phyloP scores from a whole-genome alignment of 257 asterid genomes.

The Fraxinus excelsior region DNA sequence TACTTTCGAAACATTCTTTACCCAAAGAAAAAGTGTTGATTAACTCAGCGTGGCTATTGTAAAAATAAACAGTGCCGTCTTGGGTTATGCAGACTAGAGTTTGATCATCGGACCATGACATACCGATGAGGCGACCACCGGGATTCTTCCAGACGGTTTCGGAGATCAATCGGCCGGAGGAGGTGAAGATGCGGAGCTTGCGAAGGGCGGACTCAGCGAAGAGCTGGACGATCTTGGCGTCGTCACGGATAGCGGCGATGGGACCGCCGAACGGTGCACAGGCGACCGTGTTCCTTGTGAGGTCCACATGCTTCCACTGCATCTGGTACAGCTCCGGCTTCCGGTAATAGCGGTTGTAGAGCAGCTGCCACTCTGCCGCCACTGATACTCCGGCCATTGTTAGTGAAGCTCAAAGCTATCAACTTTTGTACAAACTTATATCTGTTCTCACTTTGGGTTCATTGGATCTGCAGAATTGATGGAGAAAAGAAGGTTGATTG shows the following conservation, averaged over 20 bases:
- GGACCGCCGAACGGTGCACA: slow-evolving; percentile 97
- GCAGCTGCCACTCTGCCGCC: slow-evolving; percentile 98
- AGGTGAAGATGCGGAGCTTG: slow-evolving; percentile 85
- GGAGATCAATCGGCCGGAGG: slow-evolving; percentile 72
- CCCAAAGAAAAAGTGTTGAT: slow-evolving; percentile 67
- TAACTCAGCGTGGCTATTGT: slow-evolving; percentile 68
- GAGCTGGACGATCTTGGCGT: slow-evolving; percentile 92
- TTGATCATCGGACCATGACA: slow-evolving; percentile 88
- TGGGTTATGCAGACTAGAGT: slow-evolving; percentile 80
- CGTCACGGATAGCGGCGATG: slow-evolving; percentile 93
- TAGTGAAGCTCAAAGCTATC: neutral
- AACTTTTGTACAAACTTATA: neutral
- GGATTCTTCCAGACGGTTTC: slow-evolving; percentile 90
- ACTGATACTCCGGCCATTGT: slow-evolving; percentile 84
- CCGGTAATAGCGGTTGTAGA: slow-evolving; percentile 86
- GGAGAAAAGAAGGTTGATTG: neutral
- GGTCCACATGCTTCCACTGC: slow-evolving; percentile 97
- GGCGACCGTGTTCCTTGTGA: slow-evolving; percentile 86
- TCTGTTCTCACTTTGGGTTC: neutral
- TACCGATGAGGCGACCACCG: slow-evolving; percentile 82
- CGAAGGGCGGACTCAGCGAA: slow-evolving; percentile 91
- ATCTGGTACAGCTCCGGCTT: slow-evolving; percentile 87
- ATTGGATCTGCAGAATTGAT: neutral
- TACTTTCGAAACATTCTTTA: slow-evolving; percentile 63
- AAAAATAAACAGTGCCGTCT: slow-evolving; percentile 80